phyloP scores from a whole-genome alignment of 2,329 filamentous ascomycete genomes.

The Grosmannia clavigera region DNA sequence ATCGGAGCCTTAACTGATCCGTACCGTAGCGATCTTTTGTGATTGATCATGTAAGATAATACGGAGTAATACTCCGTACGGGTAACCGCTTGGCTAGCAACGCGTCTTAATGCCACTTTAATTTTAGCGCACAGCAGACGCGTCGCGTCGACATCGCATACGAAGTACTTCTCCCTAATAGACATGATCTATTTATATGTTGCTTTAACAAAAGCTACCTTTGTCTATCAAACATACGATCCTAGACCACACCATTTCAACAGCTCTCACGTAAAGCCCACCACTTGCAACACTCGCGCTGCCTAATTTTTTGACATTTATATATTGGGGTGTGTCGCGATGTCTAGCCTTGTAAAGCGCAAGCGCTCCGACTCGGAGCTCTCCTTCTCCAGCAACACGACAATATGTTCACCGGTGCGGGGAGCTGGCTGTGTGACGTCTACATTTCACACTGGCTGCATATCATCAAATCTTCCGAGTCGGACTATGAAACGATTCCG shows the following conservation, averaged over 20 bases:
- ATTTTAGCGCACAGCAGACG: not conserved
- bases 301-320: too few relatives aligned
- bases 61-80: too few relatives aligned
- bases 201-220: not conserved
- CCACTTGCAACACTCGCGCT: too few relatives aligned
- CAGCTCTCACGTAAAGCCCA: too few relatives aligned
- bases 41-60: too few relatives aligned
- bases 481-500: slow-evolving; percentile 51
- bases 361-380: slow-evolving; percentile 51
- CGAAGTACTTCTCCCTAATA: not conserved
- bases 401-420: slow-evolving; percentile 28
- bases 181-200: not conserved
- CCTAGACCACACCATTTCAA: not conserved
- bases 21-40: too few relatives aligned
- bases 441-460: slow-evolving; percentile 12
- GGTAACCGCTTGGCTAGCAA: not conserved
- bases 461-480: slow-evolving; percentile 35
- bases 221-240: not conserved
- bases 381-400: slow-evolving; percentile 29
- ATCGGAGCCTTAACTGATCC: too few relatives aligned
- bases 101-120: not conserved
- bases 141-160: not conserved
- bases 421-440: not conserved
- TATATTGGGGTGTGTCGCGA: slow-evolving; percentile 13
- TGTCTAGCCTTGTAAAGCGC: slow-evolving; percentile 41